Base-by-base conservation (phyloP, 345 rosid species). In the Populus tremula region DNA sequence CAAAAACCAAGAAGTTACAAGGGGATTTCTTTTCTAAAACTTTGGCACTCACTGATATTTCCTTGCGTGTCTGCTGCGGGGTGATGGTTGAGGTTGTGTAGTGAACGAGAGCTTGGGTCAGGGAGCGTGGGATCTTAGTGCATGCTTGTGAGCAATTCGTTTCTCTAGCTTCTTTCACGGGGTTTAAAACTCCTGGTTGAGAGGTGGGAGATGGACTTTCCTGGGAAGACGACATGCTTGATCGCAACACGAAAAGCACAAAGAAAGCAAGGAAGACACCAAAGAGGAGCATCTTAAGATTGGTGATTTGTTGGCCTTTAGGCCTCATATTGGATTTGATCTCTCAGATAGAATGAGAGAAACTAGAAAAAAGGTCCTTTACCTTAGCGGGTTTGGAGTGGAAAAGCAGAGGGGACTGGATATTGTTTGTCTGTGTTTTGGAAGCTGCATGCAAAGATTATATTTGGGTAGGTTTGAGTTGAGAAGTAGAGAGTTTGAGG, bases 1-100 rank as follows among this genome's bases (percentile, higher is more conserved):
- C 98, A 43, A 96, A 96, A 69, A 93, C 96, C 79, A 96, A 82
- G 87, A 93, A 96, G 76, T 96, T 93, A 85, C 98, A 93, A 1
- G 99, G 98, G 1, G 98, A 87, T 65, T 89, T 93, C 77, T 81
- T 87, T 45, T 84, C 90, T 13, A 96, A 81, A 13, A 91, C 84
- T 59, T 81, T 78, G 45, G 91, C 89, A 1, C 88, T 84, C 49
- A 93, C 91, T 0, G 86, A 81, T 71, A 96, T 92, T 75, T 96
- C 98, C 33, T 87, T 89, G 62, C 81, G 73, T 2, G 98, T 96
- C 72, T 96, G 97, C 63, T 90, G 98, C 8, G 96, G 99, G 61
- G 95, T 93, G 84, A 93, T 88, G 1, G 91, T 85, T 62, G 98
- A 89, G 61, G 98, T 91, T 21, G 96, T 80, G 85, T 93, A 96